A percentile compares a stretch with the other conserved stretches of the same genome.
Conservation (phyloP, 257 asterid genomes). For the Solanum rostratum region DNA sequence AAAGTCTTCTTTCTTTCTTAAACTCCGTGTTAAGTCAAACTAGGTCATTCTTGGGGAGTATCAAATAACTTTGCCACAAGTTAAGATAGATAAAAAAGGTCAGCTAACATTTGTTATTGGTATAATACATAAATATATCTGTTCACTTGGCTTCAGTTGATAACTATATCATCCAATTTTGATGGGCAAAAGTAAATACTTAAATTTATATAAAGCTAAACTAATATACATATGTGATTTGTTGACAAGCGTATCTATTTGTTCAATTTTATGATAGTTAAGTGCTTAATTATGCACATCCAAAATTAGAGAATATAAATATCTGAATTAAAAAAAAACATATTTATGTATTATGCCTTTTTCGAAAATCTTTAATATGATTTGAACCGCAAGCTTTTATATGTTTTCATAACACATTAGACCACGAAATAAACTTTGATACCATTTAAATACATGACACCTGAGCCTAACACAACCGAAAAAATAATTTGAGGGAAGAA, state of each 20-base stretch:
- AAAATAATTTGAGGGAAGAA: too few species aligned
- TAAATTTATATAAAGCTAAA: accelerated
- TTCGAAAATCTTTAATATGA: too few species aligned
- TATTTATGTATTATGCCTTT: background rate
- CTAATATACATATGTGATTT: accelerated
- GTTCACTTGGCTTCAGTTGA: accelerated
- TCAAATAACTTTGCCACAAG: background rate
- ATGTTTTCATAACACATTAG: background rate
- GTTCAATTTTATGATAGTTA: background rate
- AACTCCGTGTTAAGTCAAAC: too few species aligned
- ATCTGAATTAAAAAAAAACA: background rate
- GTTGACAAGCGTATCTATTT: background rate
- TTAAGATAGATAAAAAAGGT: too few species aligned
- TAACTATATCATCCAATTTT: too few species aligned
- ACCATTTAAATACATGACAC: too few species aligned
- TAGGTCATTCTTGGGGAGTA: too few species aligned
- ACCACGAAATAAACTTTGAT: background rate
- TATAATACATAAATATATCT: too few species aligned
- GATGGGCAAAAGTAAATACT: too few species aligned
- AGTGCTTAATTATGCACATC: background rate
- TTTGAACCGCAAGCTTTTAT: background rate
- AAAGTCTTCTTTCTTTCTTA: too few species aligned
- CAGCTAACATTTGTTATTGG: background rate
- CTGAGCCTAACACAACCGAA: too few species aligned
- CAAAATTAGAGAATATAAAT: background rate